A percentile compares a stretch with the other conserved stretches of the same genome.
Evolutionary conservation across 805 yeast genomes (phyloP).

Genomic region (Ogataea methanolica): DNA sequence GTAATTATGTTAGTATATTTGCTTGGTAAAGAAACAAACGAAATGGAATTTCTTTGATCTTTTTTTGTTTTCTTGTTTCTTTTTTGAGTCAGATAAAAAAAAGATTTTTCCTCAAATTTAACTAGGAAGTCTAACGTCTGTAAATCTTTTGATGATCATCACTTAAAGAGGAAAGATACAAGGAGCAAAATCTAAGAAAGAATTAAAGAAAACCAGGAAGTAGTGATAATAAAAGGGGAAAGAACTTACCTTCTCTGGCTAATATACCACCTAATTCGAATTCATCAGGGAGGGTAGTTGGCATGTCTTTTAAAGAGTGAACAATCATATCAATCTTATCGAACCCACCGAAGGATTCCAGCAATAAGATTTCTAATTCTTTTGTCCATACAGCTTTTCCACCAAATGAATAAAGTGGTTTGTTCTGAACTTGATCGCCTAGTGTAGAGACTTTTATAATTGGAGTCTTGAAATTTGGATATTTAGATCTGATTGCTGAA

Average conservation of each 20-base stretch:
- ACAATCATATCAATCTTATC: constrained; percentile 83
- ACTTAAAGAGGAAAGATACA: constrained; percentile 2
- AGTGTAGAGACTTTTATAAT: constrained; percentile 78
- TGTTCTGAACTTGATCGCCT: constrained; percentile 83
- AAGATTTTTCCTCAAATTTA: constrained; percentile 26
- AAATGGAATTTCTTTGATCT: neutral
- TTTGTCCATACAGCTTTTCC: constrained; percentile 97
- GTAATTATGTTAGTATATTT: constrained; percentile 2
- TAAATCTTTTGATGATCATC: constrained; percentile 26
- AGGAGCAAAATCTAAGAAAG: neutral
- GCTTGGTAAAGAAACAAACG: neutral
- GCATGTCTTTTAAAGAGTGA: constrained; percentile 88
- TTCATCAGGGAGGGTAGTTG: constrained; percentile 84
- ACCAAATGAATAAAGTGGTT: constrained; percentile 90
- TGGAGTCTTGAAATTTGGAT: constrained; percentile 66
- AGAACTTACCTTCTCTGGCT: constrained; percentile 54
- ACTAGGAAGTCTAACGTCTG: constrained; percentile 38
- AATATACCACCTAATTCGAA: constrained; percentile 86
- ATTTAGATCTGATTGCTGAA: constrained; percentile 45
- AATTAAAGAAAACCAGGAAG: constrained; percentile 1
- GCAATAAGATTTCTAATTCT: constrained; percentile 77
- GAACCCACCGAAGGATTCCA: constrained; percentile 57
- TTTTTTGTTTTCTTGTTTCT: neutral
- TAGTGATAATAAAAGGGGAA: neutral
- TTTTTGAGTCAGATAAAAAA: constrained; percentile 10